A percentile compares a stretch with the other conserved stretches of the same genome.
Evolutionary conservation across 768 basidiomycete genomes (phyloP).

Genomic region (Boletus rubescentipes): DNA sequence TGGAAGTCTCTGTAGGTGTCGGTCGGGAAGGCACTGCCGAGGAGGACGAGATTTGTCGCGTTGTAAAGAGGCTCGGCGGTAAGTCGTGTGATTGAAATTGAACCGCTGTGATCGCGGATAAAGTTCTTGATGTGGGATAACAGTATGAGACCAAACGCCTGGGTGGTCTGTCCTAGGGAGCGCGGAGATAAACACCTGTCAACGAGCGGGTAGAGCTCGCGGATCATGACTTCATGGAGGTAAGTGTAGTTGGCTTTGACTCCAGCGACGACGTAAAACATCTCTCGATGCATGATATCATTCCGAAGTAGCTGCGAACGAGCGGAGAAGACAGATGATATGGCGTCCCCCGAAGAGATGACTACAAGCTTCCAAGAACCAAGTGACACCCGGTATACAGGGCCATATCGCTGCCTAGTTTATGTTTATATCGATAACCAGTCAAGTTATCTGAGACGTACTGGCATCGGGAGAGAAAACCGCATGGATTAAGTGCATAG

Average conservation of each 20-base stretch:
- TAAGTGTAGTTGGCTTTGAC: slow-evolving; percentile 1
- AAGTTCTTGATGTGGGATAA: slow-evolving; percentile 13
- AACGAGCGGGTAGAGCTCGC: slow-evolving; percentile 21
- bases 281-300: slow-evolving; percentile 7
- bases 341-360: slow-evolving; percentile 13
- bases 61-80: slow-evolving; percentile 19
- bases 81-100: slow-evolving; percentile 18
- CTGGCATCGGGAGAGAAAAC: slow-evolving; percentile 22
- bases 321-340: slow-evolving; percentile 10
- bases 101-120: background rate
- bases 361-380: slow-evolving; percentile 17
- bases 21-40: slow-evolving; percentile 19
- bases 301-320: slow-evolving; percentile 8
- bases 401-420: slow-evolving; percentile 15
- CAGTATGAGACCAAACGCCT: slow-evolving; percentile 10
- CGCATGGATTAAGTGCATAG: slow-evolving; percentile 13
- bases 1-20: slow-evolving; percentile 23
- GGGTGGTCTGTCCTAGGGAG: slow-evolving; percentile 12
- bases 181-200: slow-evolving; percentile 18
- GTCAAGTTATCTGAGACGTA: slow-evolving; percentile 3
- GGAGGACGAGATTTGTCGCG: slow-evolving; percentile 17
- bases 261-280: slow-evolving; percentile 15
- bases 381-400: slow-evolving; percentile 17
- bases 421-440: background rate
- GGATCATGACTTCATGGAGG: slow-evolving; percentile 20